Conservation (phyloP, 768 basidiomycete species). For the Suillus spraguei region DNA sequence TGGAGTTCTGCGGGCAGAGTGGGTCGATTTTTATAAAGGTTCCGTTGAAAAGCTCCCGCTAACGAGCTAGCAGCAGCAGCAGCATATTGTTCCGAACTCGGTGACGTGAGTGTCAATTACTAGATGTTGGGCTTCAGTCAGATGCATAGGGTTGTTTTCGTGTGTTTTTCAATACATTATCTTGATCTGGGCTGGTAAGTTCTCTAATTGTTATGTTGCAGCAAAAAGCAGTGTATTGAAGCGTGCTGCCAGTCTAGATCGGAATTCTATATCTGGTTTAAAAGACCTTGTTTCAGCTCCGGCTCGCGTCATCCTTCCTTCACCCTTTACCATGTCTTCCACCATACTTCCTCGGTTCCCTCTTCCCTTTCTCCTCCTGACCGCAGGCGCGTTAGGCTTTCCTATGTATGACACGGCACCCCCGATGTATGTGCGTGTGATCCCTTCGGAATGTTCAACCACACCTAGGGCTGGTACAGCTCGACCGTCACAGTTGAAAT, state of each 20-base stretch:
- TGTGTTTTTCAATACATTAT: neutral
- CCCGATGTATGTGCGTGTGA: neutral
- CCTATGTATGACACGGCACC: constrained; percentile 14
- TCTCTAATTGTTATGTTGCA: neutral
- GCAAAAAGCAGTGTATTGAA: neutral
- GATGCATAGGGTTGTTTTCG: neutral
- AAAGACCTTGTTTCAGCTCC: constrained; percentile 24
- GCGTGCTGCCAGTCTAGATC: neutral
- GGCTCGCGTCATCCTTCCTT: neutral
- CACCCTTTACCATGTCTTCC: neutral
- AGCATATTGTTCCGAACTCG: neutral
- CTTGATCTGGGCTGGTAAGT: neutral
- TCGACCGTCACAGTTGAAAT: neutral
- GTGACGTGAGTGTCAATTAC: neutral
- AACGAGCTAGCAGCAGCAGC: neutral
- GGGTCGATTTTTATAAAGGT: neutral
- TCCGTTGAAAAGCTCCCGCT: neutral
- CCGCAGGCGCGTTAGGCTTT: constrained; percentile 10
- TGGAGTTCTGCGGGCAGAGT: neutral
- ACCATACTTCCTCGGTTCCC: constrained; percentile 14
- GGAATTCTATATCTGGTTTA: neutral
- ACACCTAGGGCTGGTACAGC: neutral
- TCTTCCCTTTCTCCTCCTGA: constrained; percentile 17
- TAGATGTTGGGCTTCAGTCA: neutral
- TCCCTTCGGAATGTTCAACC: neutral